Evolutionary conservation across 106 monocot species (phyloP).

Genomic region (Narthecium ossifragum): DNA sequence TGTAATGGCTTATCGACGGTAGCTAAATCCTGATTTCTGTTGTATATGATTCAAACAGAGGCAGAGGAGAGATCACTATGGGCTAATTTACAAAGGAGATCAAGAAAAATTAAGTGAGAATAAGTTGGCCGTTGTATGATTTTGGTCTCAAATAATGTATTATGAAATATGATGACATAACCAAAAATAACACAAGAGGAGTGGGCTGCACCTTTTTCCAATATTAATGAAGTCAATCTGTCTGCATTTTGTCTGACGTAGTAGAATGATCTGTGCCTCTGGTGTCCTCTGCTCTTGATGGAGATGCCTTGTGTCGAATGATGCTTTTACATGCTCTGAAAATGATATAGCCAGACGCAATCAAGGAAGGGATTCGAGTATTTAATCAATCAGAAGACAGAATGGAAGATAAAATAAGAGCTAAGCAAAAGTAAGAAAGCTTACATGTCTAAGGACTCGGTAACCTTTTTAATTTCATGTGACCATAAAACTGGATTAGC

Average conservation of each 20-base stretch:
- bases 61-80: no score
- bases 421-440: neutral
- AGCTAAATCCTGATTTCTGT: no score
- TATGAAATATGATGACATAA: no score
- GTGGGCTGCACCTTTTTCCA: neutral
- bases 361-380: neutral
- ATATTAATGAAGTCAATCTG: slow-evolving; percentile 13
- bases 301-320: slow-evolving; percentile 23
- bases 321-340: slow-evolving; percentile 45
- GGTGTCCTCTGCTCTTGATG: slow-evolving; percentile 33
- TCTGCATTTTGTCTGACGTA: slow-evolving; percentile 11
- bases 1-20: no score
- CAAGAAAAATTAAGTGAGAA: no score
- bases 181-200: no score
- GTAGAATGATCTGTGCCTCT: slow-evolving; percentile 18
- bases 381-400: neutral
- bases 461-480: slow-evolving; percentile 46
- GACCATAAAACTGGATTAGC: slow-evolving; percentile 70
- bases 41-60: no score
- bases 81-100: no score
- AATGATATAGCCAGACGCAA: no score
- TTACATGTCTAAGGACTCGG: slow-evolving; percentile 60
- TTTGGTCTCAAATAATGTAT: no score
- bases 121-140: no score
- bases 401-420: neutral